Base-by-base conservation (phyloP, 495 filamentous ascomycete genomes). In the Thozetella sp. region DNA sequence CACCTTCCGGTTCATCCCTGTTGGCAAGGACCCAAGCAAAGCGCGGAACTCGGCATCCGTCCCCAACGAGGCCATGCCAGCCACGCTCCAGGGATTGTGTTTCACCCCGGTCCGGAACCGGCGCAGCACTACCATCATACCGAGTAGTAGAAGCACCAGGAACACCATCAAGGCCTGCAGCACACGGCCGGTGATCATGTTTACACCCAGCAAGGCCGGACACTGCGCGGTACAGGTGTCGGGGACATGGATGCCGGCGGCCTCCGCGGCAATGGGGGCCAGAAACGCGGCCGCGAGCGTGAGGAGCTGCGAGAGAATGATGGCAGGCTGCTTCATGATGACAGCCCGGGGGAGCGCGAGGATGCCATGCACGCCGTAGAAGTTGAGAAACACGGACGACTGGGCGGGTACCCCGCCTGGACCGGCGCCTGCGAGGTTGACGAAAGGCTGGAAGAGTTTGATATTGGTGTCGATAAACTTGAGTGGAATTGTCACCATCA, bases 371-470 rank as follows among this genome's bases (percentile, higher is more conserved):
- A 53, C 60, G 11, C 60, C 59, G n/a, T 61, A 55, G 17, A 63
- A 67, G 34, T 54, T 63, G 43, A 68, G 65, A 27, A 50, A 70
- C 23, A 75, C 17, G 6, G 63, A 69, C 6, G 73, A 67, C 0
- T 55, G 34, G n/a, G 67, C 69, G 12, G 53, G 26, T 0, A 66
- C 64, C 13, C 69, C 71, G 15, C 17, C 50, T 1, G 62, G 34
- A 1, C 65, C 61, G n/a, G 65, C 52, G 22, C 72, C 55, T 1
- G 68, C 67, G 34, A 68, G 67, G 4, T 9, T n/a, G 9, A 20
- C 43, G 53, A 73, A 75, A 17, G 68, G 70, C 22, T 75, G 71
- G 30, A 72, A 68, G 26, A 73, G 65, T 53, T 65, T 71, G 17
- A 64, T 69, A 22, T 60, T 67, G 50, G 64, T 66, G 51, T 73